phyloP scores from a whole-genome alignment of 305 asterid species.

The Solanum aculeatissimum region DNA sequence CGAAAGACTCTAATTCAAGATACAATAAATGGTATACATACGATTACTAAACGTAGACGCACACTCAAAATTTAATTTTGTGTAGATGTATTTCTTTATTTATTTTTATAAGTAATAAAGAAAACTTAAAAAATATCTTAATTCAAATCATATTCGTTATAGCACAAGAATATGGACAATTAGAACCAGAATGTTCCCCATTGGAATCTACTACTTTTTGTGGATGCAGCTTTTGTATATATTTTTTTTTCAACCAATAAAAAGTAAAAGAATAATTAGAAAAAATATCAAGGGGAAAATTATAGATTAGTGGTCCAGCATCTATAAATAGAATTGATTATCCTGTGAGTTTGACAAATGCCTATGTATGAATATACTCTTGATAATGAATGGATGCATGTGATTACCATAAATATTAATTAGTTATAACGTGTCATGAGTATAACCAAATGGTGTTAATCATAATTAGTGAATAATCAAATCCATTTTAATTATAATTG shows the following conservation, averaged over 20 bases:
- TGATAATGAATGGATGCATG: not conserved
- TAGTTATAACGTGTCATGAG: slow-evolving; percentile 7
- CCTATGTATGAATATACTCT: not conserved
- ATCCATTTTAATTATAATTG: not conserved
- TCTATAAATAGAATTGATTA: not conserved
- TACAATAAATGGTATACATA: not conserved
- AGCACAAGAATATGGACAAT: not conserved
- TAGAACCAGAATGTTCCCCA: not conserved
- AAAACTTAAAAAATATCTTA: not conserved
- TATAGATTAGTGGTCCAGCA: not conserved
- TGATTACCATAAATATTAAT: not conserved
- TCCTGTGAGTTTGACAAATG: not conserved
- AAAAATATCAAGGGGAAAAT: not conserved
- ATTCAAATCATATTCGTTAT: not conserved
- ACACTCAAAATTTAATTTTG: not conserved
- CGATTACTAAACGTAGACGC: not conserved
- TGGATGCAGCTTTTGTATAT: not conserved
- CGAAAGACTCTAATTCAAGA: not conserved
- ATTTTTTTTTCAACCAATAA: not conserved
- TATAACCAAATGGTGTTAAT: not conserved
- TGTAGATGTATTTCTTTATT: not conserved
- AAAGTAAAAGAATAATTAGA: not conserved
- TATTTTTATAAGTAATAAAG: not conserved
- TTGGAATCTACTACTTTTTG: not conserved
- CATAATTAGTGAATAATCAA: not conserved